Base-by-base conservation (phyloP, 305 asterid species). In the Fraxinus dipetala region DNA sequence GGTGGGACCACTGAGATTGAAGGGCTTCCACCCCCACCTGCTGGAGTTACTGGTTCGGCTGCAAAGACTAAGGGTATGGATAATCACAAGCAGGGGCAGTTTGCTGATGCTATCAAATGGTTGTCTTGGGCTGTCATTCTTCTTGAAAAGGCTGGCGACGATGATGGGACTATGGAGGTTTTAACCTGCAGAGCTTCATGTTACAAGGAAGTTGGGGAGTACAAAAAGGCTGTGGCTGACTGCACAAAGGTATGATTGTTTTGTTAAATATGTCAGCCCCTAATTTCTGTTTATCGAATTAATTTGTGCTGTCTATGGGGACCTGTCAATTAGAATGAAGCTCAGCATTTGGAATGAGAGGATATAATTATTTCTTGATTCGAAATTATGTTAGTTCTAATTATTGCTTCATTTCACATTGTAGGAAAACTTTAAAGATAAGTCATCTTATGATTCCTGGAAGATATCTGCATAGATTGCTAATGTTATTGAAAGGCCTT, bases 181-280 rank as follows among this genome's bases (percentile, higher is more conserved):
- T 89, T 95, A 78, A 85, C 89, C 14, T 87, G 90, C 83, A 87
- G 98, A 74, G 97, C 98, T 14, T 93, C 98, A 0, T 95, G 97
- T 85, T 95, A 93, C 86, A 93, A 95, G 88, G 98, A 95, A 89
- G 97, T 93, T 59, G 98, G 98, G 70, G 98, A 95, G 86, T 93
- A 95, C 84, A 95, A 95, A 93, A 95, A 95, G 91, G 98, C 98
- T 65, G 98, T 95, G 43, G 98, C 98, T 83, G 98, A 95, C 88
- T 95, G 98, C 83, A 90, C 98, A n/a, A 91, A 95, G 96, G 98
- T 95, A 88, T 51, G 32, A 11, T 59, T 82, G 13, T 78, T 20
- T 40, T 63, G 28, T 72, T 78, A n/a, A n/a, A 22, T 81, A 61
- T 61, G 67, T 69, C 38, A 22, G 63, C 84, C n/a, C 8, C 75